phyloP scores from a whole-genome alignment of 306 rosid genomes.

The Boehmeria nivea region DNA sequence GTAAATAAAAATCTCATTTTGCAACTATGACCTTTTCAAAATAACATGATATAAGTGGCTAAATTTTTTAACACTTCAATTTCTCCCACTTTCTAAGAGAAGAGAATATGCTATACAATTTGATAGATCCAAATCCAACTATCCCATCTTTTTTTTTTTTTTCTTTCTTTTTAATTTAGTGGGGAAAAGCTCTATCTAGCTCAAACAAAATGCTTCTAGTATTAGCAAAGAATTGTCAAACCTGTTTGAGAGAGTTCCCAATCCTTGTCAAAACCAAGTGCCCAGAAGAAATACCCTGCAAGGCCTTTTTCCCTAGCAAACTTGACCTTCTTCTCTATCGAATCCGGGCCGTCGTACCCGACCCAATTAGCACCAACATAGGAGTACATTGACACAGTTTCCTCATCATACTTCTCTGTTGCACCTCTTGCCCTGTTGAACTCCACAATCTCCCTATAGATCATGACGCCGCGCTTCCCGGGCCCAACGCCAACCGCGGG shows the following conservation, averaged over 20 bases:
- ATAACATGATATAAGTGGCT: no score
- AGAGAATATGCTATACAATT: no score
- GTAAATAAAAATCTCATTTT: no score
- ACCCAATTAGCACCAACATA: not conserved
- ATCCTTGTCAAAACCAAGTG: not conserved
- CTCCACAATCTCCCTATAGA: not conserved
- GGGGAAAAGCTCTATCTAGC: no score
- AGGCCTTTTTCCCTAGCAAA: not conserved
- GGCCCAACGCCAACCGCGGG: slow-evolving; percentile 10
- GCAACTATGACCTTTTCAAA: no score
- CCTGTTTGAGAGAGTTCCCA: not conserved
- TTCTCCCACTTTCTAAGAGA: no score
- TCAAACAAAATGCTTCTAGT: no score
- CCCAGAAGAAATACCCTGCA: not conserved
- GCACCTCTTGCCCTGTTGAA: not conserved
- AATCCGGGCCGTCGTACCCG: not conserved
- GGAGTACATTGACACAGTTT: not conserved
- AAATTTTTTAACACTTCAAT: no score
- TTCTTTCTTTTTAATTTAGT: no score
- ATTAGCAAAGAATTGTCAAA: no score
- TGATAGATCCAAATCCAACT: no score
- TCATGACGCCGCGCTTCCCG: not conserved
- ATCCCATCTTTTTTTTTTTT: no score
- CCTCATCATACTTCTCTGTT: not conserved
- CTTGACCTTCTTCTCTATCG: not conserved